phyloP scores from a whole-genome alignment of 1,139 yeast genomes.

The Pichia terricola region DNA sequence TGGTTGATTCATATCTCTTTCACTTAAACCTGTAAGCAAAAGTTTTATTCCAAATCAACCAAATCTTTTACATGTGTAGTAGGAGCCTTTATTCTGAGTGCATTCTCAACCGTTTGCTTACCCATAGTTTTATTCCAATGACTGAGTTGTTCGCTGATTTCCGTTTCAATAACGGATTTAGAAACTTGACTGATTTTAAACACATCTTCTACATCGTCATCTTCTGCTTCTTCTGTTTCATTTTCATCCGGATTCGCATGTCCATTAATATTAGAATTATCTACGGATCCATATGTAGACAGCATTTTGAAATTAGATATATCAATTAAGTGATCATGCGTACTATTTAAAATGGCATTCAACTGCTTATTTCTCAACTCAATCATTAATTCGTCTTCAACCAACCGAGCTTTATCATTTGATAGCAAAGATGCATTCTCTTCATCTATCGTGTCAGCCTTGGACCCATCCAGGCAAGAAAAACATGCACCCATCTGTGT shows the following conservation, averaged over 20 bases:
- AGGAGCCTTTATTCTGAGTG: slow-evolving; percentile 1
- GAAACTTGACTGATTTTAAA: slow-evolving; percentile 6
- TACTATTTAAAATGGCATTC: slow-evolving; percentile 23
- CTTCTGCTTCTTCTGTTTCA: slow-evolving; percentile 1
- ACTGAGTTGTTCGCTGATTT: slow-evolving; percentile 7
- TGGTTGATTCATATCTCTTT: too few species aligned
- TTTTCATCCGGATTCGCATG: slow-evolving; percentile 2
- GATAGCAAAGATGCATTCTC: slow-evolving; percentile 22
- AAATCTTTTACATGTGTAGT: too few species aligned
- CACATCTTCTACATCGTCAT: background rate
- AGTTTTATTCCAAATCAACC: too few species aligned
- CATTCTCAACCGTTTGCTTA: slow-evolving; percentile 4
- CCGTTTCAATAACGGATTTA: slow-evolving; percentile 10
- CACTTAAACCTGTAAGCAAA: too few species aligned
- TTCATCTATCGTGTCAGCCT: slow-evolving; percentile 15
- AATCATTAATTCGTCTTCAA: slow-evolving; percentile 16
- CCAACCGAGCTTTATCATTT: slow-evolving; percentile 12
- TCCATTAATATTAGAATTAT: too few species aligned
- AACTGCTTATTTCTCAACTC: slow-evolving; percentile 23
- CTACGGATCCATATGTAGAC: too few species aligned
- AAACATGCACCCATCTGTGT: slow-evolving; percentile 23
- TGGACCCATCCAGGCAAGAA: slow-evolving; percentile 18
- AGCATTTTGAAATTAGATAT: slow-evolving; percentile 10
- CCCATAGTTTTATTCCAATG: slow-evolving; percentile 9
- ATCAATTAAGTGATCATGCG: slow-evolving; percentile 25